Percentiles rank a stretch among this genome's conserved stretches.
Evolutionary conservation across 495 filamentous ascomycete genomes (phyloP).

Genomic region (Sabuloglossum arenarium): DNA sequence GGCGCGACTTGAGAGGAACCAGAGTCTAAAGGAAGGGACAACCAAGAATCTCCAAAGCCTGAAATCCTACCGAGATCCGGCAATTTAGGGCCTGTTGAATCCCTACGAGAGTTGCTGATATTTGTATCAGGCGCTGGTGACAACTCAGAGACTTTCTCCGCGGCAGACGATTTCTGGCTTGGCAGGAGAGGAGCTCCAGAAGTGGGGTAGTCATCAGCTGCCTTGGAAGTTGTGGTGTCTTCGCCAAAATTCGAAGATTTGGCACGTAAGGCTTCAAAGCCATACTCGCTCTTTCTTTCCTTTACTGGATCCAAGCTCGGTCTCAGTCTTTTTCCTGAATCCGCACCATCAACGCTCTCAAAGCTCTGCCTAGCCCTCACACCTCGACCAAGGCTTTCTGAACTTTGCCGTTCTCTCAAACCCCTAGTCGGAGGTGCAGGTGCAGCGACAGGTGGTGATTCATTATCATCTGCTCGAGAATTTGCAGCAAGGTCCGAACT

Average conservation of each 20-base stretch:
- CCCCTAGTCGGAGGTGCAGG: neutral
- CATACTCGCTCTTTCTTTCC: conserved; percentile 37
- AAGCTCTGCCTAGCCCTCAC: conserved; percentile 8
- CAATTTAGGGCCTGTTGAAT: conserved; percentile 26
- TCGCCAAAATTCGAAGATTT: neutral
- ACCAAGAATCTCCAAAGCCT: conserved; percentile 32
- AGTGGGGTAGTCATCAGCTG: neutral
- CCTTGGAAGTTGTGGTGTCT: neutral
- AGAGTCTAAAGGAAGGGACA: conserved; percentile 4
- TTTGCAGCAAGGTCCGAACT: conserved; percentile 15
- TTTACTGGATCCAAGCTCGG: conserved; percentile 30
- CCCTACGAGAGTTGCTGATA: neutral
- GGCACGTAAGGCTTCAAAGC: conserved; percentile 18
- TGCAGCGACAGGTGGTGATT: conserved; percentile 2
- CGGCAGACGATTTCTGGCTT: neutral
- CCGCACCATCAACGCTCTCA: conserved; percentile 11
- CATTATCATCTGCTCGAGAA: conserved; percentile 5
- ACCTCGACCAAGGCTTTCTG: conserved; percentile 9
- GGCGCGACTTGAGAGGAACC: conserved; percentile 1
- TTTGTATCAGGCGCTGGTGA: neutral
- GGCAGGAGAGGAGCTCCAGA: neutral
- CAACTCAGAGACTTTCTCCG: neutral
- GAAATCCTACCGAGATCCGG: conserved; percentile 46
- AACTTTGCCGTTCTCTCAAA: conserved; percentile 6
- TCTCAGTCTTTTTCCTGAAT: conserved; percentile 14